Percentiles rank a stretch among this genome's conserved stretches.
Evolutionary conservation across 306 rosid genomes (phyloP).

Genomic region (Oxytropis ochrocephala): DNA sequence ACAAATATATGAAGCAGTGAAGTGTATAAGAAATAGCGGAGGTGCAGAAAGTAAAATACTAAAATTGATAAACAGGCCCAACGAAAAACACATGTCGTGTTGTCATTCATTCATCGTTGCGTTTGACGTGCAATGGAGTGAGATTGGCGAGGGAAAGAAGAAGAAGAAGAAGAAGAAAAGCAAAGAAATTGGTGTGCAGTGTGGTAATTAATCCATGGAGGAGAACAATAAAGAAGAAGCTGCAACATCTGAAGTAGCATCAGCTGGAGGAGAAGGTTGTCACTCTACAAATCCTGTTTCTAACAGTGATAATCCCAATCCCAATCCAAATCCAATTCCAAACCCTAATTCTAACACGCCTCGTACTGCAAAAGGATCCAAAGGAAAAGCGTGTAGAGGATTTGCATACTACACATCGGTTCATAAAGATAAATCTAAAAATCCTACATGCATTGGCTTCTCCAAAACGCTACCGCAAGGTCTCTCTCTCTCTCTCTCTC

Average conservation of each 20-base stretch:
- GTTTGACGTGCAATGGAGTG: no score
- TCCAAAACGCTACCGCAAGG: slow-evolving; percentile 59
- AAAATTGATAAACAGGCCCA: no score
- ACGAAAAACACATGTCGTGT: no score
- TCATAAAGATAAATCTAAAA: slow-evolving; percentile 58
- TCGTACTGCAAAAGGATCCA: slow-evolving; percentile 19
- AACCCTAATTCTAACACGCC: slow-evolving; percentile 24
- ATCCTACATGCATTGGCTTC: slow-evolving; percentile 66
- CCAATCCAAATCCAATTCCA: not conserved
- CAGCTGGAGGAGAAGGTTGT: not conserved
- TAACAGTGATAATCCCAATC: not conserved
- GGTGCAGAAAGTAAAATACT: no score
- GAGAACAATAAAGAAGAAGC: not conserved
- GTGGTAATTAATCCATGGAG: not conserved
- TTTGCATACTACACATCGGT: slow-evolving; percentile 59
- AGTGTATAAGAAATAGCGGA: no score
- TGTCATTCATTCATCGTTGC: no score
- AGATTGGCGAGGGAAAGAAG: no score
- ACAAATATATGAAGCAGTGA: no score
- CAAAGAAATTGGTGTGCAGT: not conserved
- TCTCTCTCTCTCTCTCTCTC: not conserved
- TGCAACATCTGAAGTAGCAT: not conserved
- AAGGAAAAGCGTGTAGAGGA: slow-evolving; percentile 74
- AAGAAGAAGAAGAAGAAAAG: not conserved
- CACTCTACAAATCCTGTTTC: not conserved